Conservation (phyloP, 1,139 yeast genomes). For the Candida smagusa region DNA sequence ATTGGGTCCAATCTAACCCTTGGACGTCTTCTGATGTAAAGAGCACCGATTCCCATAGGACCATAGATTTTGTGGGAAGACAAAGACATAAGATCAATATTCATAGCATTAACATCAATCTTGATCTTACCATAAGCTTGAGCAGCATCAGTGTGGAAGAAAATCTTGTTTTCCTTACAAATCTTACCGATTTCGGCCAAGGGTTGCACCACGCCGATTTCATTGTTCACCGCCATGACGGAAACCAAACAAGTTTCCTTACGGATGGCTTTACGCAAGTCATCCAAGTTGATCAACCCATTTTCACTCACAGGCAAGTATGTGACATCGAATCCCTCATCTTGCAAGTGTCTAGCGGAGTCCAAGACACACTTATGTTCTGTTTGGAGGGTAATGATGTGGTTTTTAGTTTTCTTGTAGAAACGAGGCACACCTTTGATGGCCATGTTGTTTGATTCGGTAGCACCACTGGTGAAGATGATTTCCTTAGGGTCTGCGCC, state of each 20-base stretch:
- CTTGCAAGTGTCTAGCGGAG: constrained; percentile 91
- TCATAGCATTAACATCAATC: constrained; percentile 88
- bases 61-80: constrained; percentile 97
- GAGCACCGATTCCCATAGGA: constrained; percentile 97
- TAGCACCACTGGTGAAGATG: constrained; percentile 95
- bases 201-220: constrained; percentile 97
- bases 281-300: constrained; percentile 77
- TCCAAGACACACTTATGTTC: constrained; percentile 98
- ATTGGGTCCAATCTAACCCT: constrained; percentile 95
- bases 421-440: constrained; percentile 94
- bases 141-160: constrained; percentile 98
- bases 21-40: constrained; percentile 95
- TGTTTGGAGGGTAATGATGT: constrained; percentile 92
- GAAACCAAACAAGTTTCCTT: constrained; percentile 90
- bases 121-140: constrained; percentile 96
- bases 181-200: constrained; percentile 87
- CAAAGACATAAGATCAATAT: constrained; percentile 88
- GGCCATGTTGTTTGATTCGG: constrained; percentile 93
- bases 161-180: constrained; percentile 83
- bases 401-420: constrained; percentile 84
- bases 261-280: constrained; percentile 77
- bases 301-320: constrained; percentile 79
- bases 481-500: constrained; percentile 96
- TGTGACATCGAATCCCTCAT: constrained; percentile 95
- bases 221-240: constrained; percentile 97